These are phyloP conservation scores for Alternaria hordeiaustralica DNA, from an alignment of 2,329 filamentous ascomycete genomes.

Conservation along the genomic window DNA sequence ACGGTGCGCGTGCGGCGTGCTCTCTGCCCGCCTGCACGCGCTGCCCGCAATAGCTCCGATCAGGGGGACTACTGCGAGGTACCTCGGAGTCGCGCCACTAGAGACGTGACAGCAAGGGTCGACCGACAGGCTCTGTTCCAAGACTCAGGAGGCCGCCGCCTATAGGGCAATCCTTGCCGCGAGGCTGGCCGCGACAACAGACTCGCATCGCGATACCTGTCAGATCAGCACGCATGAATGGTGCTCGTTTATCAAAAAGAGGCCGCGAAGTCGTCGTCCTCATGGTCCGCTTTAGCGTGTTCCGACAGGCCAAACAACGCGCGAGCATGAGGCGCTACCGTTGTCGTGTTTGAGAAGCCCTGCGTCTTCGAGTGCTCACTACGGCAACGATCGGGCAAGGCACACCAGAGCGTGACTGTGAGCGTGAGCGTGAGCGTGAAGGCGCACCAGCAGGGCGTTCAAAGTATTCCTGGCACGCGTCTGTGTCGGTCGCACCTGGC, in stretches of 20 bases:
- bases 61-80: constrained; percentile 13
- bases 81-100: constrained; percentile 16
- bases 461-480: constrained; percentile 7
- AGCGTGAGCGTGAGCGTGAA: neutral
- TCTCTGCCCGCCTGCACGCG: constrained; percentile 3
- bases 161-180: constrained; percentile 29
- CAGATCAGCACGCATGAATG: constrained; percentile 40
- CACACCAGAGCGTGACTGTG: constrained; percentile 3
- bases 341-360: constrained; percentile 12
- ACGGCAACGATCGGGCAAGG: constrained; percentile 8
- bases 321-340: constrained; percentile 10
- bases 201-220: constrained; percentile 21
- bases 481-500: neutral
- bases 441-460: constrained; percentile 10
- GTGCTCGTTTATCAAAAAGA: constrained; percentile 34
- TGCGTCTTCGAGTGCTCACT: constrained; percentile 12
- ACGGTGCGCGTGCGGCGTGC: neutral
- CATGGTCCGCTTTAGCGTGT: constrained; percentile 3
- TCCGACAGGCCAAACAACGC: constrained; percentile 12
- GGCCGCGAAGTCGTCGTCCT: constrained; percentile 9
- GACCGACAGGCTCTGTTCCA: constrained; percentile 15
- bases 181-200: constrained; percentile 18
- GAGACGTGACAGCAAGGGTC: constrained; percentile 10
- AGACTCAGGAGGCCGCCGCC: constrained; percentile 23
- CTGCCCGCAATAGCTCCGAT: constrained; percentile 13